Conservation (phyloP, 1,284 basidiomycete genomes). For the Volvariella volvacea region DNA sequence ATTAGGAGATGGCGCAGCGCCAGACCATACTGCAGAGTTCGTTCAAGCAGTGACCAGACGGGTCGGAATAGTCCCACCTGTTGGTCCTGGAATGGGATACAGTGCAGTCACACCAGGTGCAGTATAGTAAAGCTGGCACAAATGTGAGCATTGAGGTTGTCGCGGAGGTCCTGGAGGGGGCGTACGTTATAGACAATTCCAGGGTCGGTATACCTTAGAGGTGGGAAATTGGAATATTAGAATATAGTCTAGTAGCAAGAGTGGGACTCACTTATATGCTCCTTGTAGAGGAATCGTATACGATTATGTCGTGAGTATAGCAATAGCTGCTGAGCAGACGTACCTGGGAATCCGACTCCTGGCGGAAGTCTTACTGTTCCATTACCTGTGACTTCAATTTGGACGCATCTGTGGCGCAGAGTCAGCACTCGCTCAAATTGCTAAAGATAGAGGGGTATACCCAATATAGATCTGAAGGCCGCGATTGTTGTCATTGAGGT, state of each 20-base stretch:
- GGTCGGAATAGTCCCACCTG: neutral
- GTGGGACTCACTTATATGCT: neutral
- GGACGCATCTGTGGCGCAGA: constrained; percentile 3
- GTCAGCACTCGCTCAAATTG: neutral
- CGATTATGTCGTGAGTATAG: neutral
- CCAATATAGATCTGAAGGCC: constrained; percentile 9
- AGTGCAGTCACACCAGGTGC: neutral
- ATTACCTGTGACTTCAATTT: constrained; percentile 8
- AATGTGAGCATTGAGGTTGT: no score
- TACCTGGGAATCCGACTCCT: constrained; percentile 9
- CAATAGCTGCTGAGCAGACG: neutral
- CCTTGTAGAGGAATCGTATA: neutral
- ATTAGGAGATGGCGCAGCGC: constrained; percentile 6
- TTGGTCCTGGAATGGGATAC: neutral
- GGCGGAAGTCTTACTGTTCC: constrained; percentile 6
- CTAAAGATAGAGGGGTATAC: neutral
- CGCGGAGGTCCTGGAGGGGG: neutral
- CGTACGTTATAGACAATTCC: constrained; percentile 8
- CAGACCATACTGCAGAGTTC: constrained; percentile 7
- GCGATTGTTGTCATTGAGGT: constrained; percentile 4
- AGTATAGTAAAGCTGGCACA: neutral
- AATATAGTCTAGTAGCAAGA: neutral
- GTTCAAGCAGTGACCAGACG: constrained; percentile 1
- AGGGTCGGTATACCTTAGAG: constrained; percentile 8
- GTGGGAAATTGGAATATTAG: neutral